Evolutionary conservation across 495 filamentous ascomycete genomes (phyloP).

Genomic region (Hyaloscypha hepaticicola): DNA sequence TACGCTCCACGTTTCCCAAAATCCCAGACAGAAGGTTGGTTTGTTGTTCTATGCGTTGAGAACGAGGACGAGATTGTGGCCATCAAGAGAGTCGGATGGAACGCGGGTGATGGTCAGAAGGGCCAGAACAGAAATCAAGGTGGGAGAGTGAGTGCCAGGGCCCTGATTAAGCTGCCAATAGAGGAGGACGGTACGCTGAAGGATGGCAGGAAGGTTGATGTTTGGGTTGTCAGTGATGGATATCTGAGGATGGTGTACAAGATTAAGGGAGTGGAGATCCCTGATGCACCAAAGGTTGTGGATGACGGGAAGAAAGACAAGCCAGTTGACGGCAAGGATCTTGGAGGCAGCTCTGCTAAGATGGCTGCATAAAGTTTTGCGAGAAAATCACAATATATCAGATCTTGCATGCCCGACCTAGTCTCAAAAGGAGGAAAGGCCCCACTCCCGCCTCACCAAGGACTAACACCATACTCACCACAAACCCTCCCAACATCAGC

Average conservation of each 20-base stretch:
- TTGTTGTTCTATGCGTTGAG: conserved; percentile 69
- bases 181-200: conserved; percentile 30
- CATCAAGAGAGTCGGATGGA: conserved; percentile 83
- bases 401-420: background rate
- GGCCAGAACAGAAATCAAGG: conserved; percentile 30
- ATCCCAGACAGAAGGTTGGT: conserved; percentile 92
- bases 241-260: conserved; percentile 81
- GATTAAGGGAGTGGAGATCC: conserved; percentile 52
- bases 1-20: conserved; percentile 91
- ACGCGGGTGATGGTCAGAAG: conserved; percentile 30
- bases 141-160: conserved; percentile 45
- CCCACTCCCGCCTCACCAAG: conserved; percentile 7
- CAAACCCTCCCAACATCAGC: conserved; percentile 41
- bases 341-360: background rate
- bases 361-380: background rate
- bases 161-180: conserved; percentile 62
- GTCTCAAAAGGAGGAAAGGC: background rate
- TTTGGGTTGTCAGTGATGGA: conserved; percentile 77
- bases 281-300: conserved; percentile 38
- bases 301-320: conserved; percentile 33
- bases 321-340: background rate
- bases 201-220: conserved; percentile 57
- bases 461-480: conserved; percentile 31
- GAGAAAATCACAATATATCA: background rate
- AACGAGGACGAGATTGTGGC: conserved; percentile 73